phyloP scores from a whole-genome alignment of 164 flowering plant species.

The Umbellularia californica region DNA sequence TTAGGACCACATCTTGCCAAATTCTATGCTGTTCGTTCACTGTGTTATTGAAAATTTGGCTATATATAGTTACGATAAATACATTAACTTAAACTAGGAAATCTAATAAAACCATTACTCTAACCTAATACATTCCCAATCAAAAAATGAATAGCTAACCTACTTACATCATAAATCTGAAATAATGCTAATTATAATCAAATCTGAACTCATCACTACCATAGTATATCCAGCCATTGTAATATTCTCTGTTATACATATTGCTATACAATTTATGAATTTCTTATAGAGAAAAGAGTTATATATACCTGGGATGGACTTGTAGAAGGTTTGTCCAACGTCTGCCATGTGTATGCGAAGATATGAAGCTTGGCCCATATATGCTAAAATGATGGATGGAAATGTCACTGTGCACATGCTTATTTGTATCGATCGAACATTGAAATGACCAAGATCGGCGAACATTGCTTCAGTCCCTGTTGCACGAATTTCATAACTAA shows the following conservation, averaged over 20 bases:
- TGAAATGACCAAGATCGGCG: constrained; percentile 21
- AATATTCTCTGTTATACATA: not conserved
- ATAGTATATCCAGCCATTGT: too few relatives aligned
- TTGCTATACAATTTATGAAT: not conserved
- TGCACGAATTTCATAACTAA: not conserved
- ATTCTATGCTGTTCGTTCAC: too few relatives aligned
- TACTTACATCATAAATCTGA: too few relatives aligned
- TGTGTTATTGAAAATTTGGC: too few relatives aligned
- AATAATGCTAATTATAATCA: too few relatives aligned
- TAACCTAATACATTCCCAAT: too few relatives aligned
- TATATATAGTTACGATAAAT: too few relatives aligned
- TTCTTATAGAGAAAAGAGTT: not conserved
- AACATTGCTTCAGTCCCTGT: constrained; percentile 19
- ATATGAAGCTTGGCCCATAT: constrained; percentile 19
- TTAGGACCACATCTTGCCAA: too few relatives aligned
- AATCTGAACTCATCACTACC: too few relatives aligned
- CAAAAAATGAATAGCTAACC: too few relatives aligned
- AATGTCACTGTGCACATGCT: constrained; percentile 16
- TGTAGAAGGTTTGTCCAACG: not conserved
- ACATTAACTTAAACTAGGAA: too few relatives aligned
- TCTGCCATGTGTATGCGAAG: not conserved
- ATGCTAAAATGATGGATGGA: constrained; percentile 21
- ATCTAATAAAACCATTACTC: too few relatives aligned
- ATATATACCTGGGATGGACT: not conserved
- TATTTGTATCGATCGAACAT: constrained; percentile 16